These are phyloP conservation scores for Zygoascus bituminiphila DNA, from an alignment of 805 yeast genomes.

Conservation along the genomic window DNA sequence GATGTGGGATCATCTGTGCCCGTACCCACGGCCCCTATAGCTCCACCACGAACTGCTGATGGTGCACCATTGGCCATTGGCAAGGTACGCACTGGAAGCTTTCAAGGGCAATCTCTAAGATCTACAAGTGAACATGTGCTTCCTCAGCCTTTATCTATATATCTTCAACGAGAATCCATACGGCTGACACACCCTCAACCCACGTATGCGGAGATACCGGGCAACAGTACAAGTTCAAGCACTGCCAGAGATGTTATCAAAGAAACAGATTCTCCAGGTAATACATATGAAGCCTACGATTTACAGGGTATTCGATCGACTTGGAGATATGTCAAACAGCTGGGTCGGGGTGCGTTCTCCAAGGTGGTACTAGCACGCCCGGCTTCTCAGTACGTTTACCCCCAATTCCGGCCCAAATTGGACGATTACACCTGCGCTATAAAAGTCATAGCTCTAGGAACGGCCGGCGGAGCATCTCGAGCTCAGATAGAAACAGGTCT, in stretches of 20 bases:
- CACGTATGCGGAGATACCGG: not conserved
- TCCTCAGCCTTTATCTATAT: not conserved
- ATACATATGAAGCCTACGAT: constrained; percentile 26
- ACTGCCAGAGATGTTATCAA: not conserved
- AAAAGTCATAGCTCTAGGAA: constrained; percentile 47
- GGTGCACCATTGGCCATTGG: not conserved
- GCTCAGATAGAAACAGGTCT: constrained; percentile 45
- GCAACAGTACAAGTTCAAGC: not conserved
- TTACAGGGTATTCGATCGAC: constrained; percentile 16
- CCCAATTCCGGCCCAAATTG: constrained; percentile 18
- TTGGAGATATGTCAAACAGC: constrained; percentile 26
- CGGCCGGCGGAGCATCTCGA: constrained; percentile 34
- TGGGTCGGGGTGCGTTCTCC: constrained; percentile 36
- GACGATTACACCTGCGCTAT: constrained; percentile 48
- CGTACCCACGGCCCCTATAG: not conserved
- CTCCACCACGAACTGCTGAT: not conserved
- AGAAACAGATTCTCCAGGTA: constrained; percentile 1
- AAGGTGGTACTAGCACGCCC: constrained; percentile 29
- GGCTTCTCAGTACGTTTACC: constrained; percentile 22
- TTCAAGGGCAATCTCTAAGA: not conserved
- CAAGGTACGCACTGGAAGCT: not conserved
- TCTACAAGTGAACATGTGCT: not conserved
- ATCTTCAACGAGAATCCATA: not conserved
- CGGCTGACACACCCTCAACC: not conserved
- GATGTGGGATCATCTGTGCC: not conserved